phyloP scores from a whole-genome alignment of 768 basidiomycete species.

The Rhodotorula taiwanensis region DNA sequence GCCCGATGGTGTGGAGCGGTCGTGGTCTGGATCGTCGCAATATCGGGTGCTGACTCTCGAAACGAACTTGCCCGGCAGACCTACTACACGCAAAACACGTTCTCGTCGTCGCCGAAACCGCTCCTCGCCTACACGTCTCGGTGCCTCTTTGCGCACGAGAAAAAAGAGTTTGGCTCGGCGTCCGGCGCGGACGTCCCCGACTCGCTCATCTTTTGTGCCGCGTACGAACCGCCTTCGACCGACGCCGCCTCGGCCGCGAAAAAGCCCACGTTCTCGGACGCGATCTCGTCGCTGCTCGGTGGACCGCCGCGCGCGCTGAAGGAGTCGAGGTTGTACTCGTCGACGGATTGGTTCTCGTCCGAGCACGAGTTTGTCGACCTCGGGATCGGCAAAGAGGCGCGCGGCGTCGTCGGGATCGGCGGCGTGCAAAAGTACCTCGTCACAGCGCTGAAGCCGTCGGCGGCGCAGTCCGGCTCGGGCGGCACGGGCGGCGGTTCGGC shows the following conservation, averaged over 20 bases:
- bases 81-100: constrained; percentile 79
- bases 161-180: constrained; percentile 71
- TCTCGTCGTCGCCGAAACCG: constrained; percentile 55
- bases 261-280: constrained; percentile 41
- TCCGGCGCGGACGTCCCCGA: constrained; percentile 53
- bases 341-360: constrained; percentile 70
- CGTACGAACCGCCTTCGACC: constrained; percentile 49
- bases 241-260: constrained; percentile 46
- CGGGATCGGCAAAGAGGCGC: constrained; percentile 69
- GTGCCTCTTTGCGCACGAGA: constrained; percentile 86
- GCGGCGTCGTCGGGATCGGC: constrained; percentile 85
- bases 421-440: constrained; percentile 89
- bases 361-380: constrained; percentile 70
- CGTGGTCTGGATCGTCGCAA: too few relatives aligned
- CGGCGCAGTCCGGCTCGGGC: constrained; percentile 37
- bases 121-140: constrained; percentile 65
- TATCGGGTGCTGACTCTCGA: too few relatives aligned
- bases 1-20: too few relatives aligned
- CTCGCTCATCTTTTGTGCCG: constrained; percentile 83
- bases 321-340: constrained; percentile 64
- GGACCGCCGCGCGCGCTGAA: constrained; percentile 49
- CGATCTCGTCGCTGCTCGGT: constrained; percentile 41
- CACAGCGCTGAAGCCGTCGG: constrained; percentile 71
- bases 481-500: constrained; percentile 39
- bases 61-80: constrained; percentile 52